Evolutionary conservation across 2,329 filamentous ascomycete genomes (phyloP), one percentile per base, ranked within the genome.

Genomic region (Phialophora macrospora): DNA sequence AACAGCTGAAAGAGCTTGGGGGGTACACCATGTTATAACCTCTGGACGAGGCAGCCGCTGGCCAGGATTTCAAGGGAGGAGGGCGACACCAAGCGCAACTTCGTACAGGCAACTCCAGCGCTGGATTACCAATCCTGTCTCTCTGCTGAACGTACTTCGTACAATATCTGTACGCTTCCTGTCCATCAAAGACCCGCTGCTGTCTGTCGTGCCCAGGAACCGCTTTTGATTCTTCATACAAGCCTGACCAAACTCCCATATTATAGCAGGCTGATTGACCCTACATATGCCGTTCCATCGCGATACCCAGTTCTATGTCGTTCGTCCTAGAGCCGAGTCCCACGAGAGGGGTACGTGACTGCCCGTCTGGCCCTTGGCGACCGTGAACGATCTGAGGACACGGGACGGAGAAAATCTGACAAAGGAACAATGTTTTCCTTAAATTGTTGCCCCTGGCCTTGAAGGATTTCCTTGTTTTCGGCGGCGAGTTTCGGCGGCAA

Each of bases 401-500:
- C 14, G 24, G 52, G 52, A 20, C 32, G 54, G 52, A 28, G 46
- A 24, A 41, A 24, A 38, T 1, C 28, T 24, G 48, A 44, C 24
- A 30, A 26, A 24, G 49, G 34, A 9, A 44, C 38, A 58, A 30
- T 32, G 44, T 34, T 34, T 17, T 38, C 49, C 22, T 64, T 44
- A 14, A 67, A 64, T 14, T 58, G 58, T 6, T 51, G 34, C 2
- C 61, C 65, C 44, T 62, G 48, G 22, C 62, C 62, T 32, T 61
- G 61, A 24, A 67, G 38, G 44, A 57, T 38, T 20, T 64, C 57
- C 34, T 54, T 24, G 12, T 26, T 34, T 8, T 64, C 48, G 22
- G 41, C 11, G 17, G 30, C 46, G 26, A 58, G 26, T n/a, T 34
- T 24, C 9, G 28, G 51, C 26, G 26, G 46, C 1, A 24, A 11